These are phyloP conservation scores for Colletotrichum sp. DNA, from an alignment of 2,329 filamentous ascomycete genomes.

Conservation along the genomic window DNA sequence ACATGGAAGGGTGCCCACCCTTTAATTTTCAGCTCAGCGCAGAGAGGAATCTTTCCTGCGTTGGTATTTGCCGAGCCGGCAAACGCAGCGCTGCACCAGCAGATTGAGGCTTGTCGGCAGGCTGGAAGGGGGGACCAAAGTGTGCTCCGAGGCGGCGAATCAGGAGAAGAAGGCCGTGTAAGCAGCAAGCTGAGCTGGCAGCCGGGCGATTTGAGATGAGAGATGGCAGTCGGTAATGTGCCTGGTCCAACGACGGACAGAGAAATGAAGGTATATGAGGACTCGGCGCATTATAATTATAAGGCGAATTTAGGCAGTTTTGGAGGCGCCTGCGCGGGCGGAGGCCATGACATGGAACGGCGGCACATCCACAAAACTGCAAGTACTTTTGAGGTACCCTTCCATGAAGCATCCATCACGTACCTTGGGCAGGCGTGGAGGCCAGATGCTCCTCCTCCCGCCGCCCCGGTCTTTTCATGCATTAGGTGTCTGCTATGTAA, in stretches of 20 bases:
- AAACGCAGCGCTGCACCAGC: neutral
- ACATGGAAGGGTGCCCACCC: neutral
- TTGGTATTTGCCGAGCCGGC: neutral
- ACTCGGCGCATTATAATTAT: neutral
- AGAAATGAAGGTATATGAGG: neutral
- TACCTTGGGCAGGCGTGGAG: neutral
- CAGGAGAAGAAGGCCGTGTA: neutral
- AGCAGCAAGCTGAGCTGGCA: neutral
- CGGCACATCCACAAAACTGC: neutral
- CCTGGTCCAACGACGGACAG: neutral
- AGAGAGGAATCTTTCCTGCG: neutral
- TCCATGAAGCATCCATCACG: neutral
- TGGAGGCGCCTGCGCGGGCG: neutral
- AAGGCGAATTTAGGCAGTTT: neutral
- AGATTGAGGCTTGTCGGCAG: neutral
- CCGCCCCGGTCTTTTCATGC: neutral
- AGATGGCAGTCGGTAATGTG: neutral
- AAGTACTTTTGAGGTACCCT: conserved; percentile 11
- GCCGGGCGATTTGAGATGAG: neutral
- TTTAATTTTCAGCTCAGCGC: neutral
- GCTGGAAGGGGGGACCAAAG: neutral
- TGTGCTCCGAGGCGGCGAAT: conserved; percentile 5
- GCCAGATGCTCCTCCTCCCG: neutral
- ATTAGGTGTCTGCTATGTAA: neutral
- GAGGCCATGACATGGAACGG: neutral